A percentile compares a stretch with the other conserved stretches of the same genome.
Evolutionary conservation across 2,329 filamentous ascomycete species (phyloP).

Genomic region (Curvularia spicifera): DNA sequence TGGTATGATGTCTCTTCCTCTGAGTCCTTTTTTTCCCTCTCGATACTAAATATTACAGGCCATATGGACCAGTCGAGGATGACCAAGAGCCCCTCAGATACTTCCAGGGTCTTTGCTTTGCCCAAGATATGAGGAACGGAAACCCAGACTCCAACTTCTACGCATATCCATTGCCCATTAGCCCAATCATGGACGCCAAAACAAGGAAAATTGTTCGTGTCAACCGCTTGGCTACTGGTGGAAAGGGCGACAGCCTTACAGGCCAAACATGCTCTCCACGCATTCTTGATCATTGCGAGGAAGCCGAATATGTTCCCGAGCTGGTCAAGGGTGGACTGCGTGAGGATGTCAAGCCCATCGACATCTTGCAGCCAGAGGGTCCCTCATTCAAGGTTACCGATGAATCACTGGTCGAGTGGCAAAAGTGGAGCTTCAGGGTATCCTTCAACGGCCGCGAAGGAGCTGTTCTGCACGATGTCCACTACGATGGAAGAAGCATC

Average conservation of each 20-base stretch:
- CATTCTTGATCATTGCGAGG: constrained; percentile 57
- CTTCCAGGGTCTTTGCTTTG: constrained; percentile 63
- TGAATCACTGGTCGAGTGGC: constrained; percentile 54
- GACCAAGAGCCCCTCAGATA: constrained; percentile 55
- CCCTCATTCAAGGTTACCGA: constrained; percentile 66
- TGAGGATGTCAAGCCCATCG: constrained; percentile 67
- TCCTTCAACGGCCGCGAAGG: constrained; percentile 60
- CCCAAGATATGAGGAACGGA: constrained; percentile 53
- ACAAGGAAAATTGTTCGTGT: constrained; percentile 46
- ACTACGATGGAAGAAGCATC: constrained; percentile 69
- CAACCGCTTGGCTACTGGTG: constrained; percentile 48
- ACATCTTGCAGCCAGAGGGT: constrained; percentile 74
- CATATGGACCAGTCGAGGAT: constrained; percentile 62
- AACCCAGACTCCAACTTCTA: constrained; percentile 54
- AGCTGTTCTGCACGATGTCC: constrained; percentile 73
- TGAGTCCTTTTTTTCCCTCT: neutral
- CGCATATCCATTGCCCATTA: constrained; percentile 49
- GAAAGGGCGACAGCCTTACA: constrained; percentile 46
- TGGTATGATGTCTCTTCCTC: constrained; percentile 40
- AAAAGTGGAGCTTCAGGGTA: constrained; percentile 54
- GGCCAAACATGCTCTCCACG: constrained; percentile 49
- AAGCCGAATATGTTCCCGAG: constrained; percentile 59
- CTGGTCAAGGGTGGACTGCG: constrained; percentile 48
- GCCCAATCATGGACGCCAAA: constrained; percentile 48
- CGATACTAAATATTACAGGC: constrained; percentile 36